Base-by-base conservation (phyloP, 805 yeast species). In the Kuraishia hungarica region DNA sequence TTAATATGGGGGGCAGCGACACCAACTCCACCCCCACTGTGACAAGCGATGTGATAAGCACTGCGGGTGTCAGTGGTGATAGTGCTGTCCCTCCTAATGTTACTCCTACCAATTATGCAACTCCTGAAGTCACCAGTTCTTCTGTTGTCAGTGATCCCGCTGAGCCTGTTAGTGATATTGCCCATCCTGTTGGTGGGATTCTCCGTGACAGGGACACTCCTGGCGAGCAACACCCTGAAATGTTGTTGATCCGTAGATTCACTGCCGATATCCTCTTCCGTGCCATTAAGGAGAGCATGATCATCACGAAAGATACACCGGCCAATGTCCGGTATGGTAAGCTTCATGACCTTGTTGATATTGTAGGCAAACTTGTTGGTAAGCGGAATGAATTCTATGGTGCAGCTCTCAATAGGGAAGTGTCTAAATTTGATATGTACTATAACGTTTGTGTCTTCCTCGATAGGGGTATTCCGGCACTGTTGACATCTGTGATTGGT, bases 161-260 rank as follows among this genome's bases (percentile, higher is more conserved):
- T 28, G 35, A 28, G 6, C 10, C 35, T 28, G 35, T 11, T 28
- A 28, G 11, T 28, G 35, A 28, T 28, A 11, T 11, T n/a, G n/a
- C n/a, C n/a, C n/a, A n/a, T 11, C 35, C 35, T 28, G 35, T 28
- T 28, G 35, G 35, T 28, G 35, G 11, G 6, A 11, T n/a, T 28
- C 35, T 28, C 35, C 11, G 35, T 28, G 35, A 28, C 6, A 11
- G 43, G 3, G 15, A 15, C 43, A 13, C 43, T 17, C 43, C 43
- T 35, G n/a, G n/a, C 5, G 43, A 35, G n/a, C 43, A 35, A 35
- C 43, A 87, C 63, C 80, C 85, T 0, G 91, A 87, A 58, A 77
- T 89, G 79, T 74, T 82, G 0, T 84, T 86, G 62, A 83, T 90
- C 28, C 72, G 97, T 56, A 85, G 82, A 61, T 87, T 86, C 64